These are phyloP conservation scores for Pholiota adiposa DNA, from an alignment of 1,284 basidiomycete species.

Conservation along the genomic window DNA sequence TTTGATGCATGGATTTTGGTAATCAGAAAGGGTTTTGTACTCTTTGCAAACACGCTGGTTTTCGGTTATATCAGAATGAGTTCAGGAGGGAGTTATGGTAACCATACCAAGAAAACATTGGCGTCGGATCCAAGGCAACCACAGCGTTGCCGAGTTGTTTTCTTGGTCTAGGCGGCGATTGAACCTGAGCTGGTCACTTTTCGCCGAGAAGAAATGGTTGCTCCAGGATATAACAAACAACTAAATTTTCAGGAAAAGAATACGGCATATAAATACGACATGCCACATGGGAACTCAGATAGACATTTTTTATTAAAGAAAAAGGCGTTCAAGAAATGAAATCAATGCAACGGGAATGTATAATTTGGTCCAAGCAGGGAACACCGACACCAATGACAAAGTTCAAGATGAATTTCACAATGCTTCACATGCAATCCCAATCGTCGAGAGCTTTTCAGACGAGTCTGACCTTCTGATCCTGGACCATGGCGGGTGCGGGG, in stretches of 20 bases:
- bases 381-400: too few species aligned
- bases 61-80: neutral
- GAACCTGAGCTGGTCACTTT: too few species aligned
- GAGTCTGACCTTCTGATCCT: conserved; percentile 36
- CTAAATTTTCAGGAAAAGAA: too few species aligned
- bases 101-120: neutral
- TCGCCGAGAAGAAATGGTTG: too few species aligned
- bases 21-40: neutral
- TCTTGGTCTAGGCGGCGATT: too few species aligned
- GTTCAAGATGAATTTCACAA: neutral
- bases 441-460: conserved; percentile 24
- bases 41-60: neutral
- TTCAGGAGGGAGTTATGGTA: neutral
- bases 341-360: too few species aligned
- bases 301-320: too few species aligned
- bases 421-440: neutral
- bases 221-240: too few species aligned
- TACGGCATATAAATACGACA: too few species aligned
- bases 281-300: too few species aligned
- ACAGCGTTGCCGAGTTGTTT: neutral
- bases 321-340: too few species aligned
- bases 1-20: neutral
- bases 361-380: too few species aligned
- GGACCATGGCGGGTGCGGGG: conserved; percentile 13
- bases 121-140: neutral